phyloP scores from a whole-genome alignment of 352 stramenopile genomes.

The Phytophthora quininea region DNA sequence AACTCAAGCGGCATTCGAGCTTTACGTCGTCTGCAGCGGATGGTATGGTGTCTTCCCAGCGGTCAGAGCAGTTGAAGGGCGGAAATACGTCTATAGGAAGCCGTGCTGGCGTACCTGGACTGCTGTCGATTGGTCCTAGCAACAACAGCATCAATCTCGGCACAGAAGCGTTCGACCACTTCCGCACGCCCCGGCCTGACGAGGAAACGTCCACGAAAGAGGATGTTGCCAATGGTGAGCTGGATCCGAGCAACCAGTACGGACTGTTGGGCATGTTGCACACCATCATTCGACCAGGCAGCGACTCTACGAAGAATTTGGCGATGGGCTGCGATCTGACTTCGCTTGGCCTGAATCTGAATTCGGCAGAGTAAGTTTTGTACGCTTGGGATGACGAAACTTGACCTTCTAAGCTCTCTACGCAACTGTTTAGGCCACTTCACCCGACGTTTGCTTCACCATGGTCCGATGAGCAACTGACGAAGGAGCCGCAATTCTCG shows the following conservation, averaged over 20 bases:
- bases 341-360: constrained; percentile 85
- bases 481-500: constrained; percentile 85
- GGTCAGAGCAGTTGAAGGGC: constrained; percentile 44
- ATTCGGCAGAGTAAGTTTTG: constrained; percentile 76
- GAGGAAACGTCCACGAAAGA: constrained; percentile 19
- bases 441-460: constrained; percentile 85
- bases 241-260: constrained; percentile 80
- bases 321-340: constrained; percentile 83
- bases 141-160: constrained; percentile 54
- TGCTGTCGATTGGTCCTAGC: constrained; percentile 14
- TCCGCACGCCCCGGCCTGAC: constrained; percentile 45
- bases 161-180: constrained; percentile 63
- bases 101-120: constrained; percentile 26
- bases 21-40: constrained; percentile 75
- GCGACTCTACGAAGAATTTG: constrained; percentile 76
- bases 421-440: constrained; percentile 49
- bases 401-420: neutral
- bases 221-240: constrained; percentile 41
- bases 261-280: constrained; percentile 84
- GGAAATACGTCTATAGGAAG: constrained; percentile 69
- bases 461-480: constrained; percentile 72
- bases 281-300: constrained; percentile 71
- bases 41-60: constrained; percentile 55
- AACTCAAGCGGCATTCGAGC: constrained; percentile 73
- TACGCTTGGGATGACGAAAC: neutral